Evolutionary conservation across 768 basidiomycete species (phyloP), one percentile per base, ranked within the genome.

Genomic region (Mycena galopus): DNA sequence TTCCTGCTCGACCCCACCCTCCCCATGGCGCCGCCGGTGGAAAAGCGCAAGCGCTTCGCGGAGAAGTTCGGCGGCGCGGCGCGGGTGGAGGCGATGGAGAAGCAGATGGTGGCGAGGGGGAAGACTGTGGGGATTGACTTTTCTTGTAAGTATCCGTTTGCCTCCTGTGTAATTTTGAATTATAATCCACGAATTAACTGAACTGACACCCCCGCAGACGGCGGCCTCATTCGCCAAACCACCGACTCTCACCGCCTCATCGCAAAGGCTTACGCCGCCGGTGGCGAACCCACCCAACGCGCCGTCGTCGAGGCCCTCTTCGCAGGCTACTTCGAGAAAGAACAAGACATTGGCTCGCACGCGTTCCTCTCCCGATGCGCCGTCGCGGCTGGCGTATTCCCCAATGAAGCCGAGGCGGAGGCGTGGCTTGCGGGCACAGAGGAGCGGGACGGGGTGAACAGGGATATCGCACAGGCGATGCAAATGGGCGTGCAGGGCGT

Each of bases 211-310:
- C 3, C 10, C 21, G 33, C 65, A 75, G 73, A 69, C 33, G 74
- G 67, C 27, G 74, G 71, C 16, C 21, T 10, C 39, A 25, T 75
- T 23, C 74, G 74, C 29, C 74, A 75, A 51, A 72, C 74, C 35
- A 75, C 67, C 23, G 70, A 75, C n/a, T 75, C 74, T n/a, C 74
- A 75, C 56, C 71, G 74, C 14, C 59, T 75, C 21, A 69, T 75
- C 37, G 74, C 50, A 33, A 75, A 75, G 42, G 74, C 74, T 25
- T 75, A 66, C 29, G 23, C 47, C 14, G 53, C 66, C 25, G 74
- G 74, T 33, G 74, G 74, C 29, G 67, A 75, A 67, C 17, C 57
- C 2, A 35, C 0, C 27, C 74, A 75, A 71, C 70, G 67, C 58
- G 63, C 64, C 10, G 25, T 75, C 64, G 63, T 72, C 64, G 71